Conservation (phyloP, 768 basidiomycete species). For the Polyporus arcularius region DNA sequence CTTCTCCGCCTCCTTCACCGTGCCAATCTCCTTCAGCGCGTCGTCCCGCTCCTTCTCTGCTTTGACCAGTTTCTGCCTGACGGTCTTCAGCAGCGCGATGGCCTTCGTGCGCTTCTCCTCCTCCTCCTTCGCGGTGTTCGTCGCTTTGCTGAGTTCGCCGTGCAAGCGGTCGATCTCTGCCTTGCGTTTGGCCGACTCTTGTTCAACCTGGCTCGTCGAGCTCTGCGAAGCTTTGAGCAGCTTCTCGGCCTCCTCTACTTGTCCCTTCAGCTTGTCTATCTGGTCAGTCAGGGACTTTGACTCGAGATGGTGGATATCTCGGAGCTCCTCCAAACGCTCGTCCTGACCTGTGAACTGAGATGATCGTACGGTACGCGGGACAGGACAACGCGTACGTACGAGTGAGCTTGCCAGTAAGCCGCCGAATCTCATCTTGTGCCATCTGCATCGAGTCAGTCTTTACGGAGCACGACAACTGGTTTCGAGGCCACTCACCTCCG, state of each 20-base stretch:
- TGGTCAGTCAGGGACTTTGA: constrained; percentile 75
- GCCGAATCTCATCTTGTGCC: constrained; percentile 76
- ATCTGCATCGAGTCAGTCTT: constrained; percentile 41
- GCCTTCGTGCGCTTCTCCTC: constrained; percentile 98
- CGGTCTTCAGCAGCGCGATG: constrained; percentile 88
- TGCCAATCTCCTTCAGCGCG: constrained; percentile 54
- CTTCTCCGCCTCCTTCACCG: constrained; percentile 53
- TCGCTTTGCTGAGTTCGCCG: constrained; percentile 62
- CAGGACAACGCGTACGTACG: constrained; percentile 45
- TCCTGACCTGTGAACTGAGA: constrained; percentile 64
- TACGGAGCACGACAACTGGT: neutral
- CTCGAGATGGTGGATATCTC: constrained; percentile 81
- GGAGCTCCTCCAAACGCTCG: constrained; percentile 79
- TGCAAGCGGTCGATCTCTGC: constrained; percentile 60
- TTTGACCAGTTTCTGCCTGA: constrained; percentile 96
- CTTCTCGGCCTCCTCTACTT: constrained; percentile 70
- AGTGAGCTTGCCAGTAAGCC: constrained; percentile 69
- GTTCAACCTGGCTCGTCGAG: constrained; percentile 49
- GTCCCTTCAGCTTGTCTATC: constrained; percentile 67
- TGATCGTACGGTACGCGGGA: neutral
- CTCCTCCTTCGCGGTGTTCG: constrained; percentile 79
- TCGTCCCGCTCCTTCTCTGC: constrained; percentile 94
- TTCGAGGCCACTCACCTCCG: constrained; percentile 53
- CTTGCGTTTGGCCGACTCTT: constrained; percentile 49
- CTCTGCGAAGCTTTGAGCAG: constrained; percentile 61